These are phyloP conservation scores for Diplotaxis tenuifolia DNA, from an alignment of 345 rosid genomes.

Conservation along the genomic window DNA sequence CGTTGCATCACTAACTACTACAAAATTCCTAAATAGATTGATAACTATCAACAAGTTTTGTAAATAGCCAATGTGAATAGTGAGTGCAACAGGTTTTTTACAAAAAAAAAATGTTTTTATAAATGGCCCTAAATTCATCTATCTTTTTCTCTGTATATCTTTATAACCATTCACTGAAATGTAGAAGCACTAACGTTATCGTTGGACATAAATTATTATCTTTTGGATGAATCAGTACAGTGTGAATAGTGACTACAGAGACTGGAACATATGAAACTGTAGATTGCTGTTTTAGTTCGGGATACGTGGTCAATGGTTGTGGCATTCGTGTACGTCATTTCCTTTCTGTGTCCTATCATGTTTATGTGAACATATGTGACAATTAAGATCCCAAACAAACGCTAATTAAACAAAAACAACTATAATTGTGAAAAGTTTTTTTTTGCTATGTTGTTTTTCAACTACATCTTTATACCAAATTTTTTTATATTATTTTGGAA, in stretches of 20 bases:
- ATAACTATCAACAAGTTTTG: background rate
- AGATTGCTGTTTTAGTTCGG: background rate
- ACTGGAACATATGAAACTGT: too few relatives aligned
- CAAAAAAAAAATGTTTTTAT: too few relatives aligned
- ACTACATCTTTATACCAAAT: background rate
- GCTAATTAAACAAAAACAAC: background rate
- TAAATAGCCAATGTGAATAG: too few relatives aligned
- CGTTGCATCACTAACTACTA: too few relatives aligned
- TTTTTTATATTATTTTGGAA: too few relatives aligned
- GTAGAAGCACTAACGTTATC: background rate
- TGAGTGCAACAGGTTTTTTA: too few relatives aligned
- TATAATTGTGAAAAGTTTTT: background rate
- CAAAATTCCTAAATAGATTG: background rate
- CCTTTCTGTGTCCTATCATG: background rate
- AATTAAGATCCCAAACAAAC: background rate
- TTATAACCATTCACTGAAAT: background rate
- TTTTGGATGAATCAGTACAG: constrained; percentile 5
- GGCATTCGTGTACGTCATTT: background rate
- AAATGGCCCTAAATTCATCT: too few relatives aligned
- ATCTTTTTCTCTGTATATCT: background rate
- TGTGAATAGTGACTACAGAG: constrained; percentile 11
- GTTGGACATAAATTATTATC: background rate
- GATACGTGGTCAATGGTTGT: background rate
- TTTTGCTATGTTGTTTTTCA: background rate
- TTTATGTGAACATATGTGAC: background rate